Percentiles rank a stretch among this genome's conserved stretches.
Conservation (phyloP, 768 basidiomycete species). For the Amanita jacksonii region DNA sequence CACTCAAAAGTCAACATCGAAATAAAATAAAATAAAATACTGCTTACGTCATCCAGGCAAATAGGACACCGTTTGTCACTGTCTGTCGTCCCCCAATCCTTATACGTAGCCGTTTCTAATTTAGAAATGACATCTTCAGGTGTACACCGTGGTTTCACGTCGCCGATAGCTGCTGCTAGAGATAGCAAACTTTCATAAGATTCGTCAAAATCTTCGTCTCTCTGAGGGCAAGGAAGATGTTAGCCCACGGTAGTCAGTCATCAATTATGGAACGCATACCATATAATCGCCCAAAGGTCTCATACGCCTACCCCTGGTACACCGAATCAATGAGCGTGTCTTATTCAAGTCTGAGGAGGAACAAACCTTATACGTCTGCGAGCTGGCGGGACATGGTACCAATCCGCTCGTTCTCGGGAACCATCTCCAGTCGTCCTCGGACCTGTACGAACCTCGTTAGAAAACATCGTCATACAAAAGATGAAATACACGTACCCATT, state of each 20-base stretch:
- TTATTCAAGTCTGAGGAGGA: neutral
- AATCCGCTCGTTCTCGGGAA: constrained; percentile 5
- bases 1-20: neutral
- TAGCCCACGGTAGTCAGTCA: neutral
- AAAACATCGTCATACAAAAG: constrained; percentile 1
- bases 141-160: constrained; percentile 57
- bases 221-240: constrained; percentile 26
- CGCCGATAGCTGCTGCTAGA: constrained; percentile 51
- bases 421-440: constrained; percentile 4
- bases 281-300: constrained; percentile 37
- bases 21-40: neutral
- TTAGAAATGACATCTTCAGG: constrained; percentile 55
- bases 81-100: constrained; percentile 57
- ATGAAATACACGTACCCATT: neutral
- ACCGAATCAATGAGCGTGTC: constrained; percentile 1
- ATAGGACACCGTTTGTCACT: constrained; percentile 76
- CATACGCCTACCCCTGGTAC: constrained; percentile 6
- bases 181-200: constrained; percentile 66
- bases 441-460: constrained; percentile 4
- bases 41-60: constrained; percentile 27
- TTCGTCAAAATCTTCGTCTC: constrained; percentile 66
- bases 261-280: constrained; percentile 27
- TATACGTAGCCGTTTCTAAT: constrained; percentile 53
- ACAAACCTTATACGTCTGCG: constrained; percentile 7
- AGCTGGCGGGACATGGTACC: constrained; percentile 1